Conservation (phyloP, 345 rosid genomes). For the Gossypium stocksii region DNA sequence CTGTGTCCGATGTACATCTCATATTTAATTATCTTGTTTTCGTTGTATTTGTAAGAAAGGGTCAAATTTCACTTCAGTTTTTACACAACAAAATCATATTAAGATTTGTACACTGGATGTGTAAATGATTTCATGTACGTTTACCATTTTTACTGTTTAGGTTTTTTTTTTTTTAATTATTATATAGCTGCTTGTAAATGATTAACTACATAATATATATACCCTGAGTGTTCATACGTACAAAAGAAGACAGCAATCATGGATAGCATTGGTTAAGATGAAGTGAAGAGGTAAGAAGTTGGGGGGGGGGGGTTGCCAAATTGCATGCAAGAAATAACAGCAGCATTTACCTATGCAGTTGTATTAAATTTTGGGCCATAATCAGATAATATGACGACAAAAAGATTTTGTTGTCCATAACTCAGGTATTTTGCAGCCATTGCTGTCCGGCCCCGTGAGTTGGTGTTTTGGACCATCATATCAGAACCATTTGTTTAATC, state of each 20-base stretch:
- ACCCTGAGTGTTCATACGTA: background rate
- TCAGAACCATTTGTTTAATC: background rate
- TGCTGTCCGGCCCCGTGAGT: background rate
- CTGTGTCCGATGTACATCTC: background rate
- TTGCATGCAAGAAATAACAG: background rate
- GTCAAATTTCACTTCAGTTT: background rate
- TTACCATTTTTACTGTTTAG: background rate
- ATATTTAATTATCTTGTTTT: background rate
- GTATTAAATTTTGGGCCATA: constrained; percentile 5
- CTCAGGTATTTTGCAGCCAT: constrained; percentile 9
- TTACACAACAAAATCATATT: background rate
- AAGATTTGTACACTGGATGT: background rate
- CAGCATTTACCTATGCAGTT: constrained; percentile 5
- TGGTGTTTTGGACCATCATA: background rate
- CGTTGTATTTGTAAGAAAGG: background rate
- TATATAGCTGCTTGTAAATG: background rate
- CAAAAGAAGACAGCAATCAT: background rate
- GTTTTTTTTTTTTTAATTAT: background rate
- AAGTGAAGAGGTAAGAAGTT: background rate
- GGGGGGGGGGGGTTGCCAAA: background rate
- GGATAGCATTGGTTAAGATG: background rate
- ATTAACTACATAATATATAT: background rate
- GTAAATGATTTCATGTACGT: background rate
- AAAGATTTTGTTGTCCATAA: background rate
- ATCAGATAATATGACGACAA: constrained; percentile 4